Conservation (phyloP, 2,329 filamentous ascomycete genomes). For the Paraphaeosphaeria sporulosa region DNA sequence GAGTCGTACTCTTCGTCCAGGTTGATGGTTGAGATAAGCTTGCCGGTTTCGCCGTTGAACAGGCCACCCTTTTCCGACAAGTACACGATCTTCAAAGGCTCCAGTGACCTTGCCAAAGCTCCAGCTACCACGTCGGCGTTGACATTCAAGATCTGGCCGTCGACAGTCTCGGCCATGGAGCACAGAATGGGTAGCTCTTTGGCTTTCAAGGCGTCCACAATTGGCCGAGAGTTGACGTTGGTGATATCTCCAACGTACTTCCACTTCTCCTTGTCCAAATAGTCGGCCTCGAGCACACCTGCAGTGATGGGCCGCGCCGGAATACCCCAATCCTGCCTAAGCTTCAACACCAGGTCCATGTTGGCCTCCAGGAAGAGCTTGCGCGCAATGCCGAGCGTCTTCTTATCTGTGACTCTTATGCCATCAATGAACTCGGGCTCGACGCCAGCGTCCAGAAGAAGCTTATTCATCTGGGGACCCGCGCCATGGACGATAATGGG, state of each 20-base stretch:
- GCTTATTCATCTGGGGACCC: conserved; percentile 91
- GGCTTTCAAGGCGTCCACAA: conserved; percentile 85
- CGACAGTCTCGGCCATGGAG: conserved; percentile 92
- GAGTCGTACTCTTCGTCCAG: conserved; percentile 94
- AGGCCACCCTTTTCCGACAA: conserved; percentile 97
- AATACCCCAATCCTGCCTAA: conserved; percentile 84
- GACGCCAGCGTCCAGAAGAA: conserved; percentile 87
- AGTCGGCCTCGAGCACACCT: conserved; percentile 91
- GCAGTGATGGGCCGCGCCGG: conserved; percentile 87
- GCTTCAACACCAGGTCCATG: conserved; percentile 85
- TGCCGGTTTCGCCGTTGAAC: conserved; percentile 89
- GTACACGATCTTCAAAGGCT: conserved; percentile 97
- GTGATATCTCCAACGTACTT: conserved; percentile 96
- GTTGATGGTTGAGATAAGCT: conserved; percentile 97
- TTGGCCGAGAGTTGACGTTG: conserved; percentile 86
- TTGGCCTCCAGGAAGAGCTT: conserved; percentile 97
- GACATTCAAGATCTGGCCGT: conserved; percentile 94
- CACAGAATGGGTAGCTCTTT: conserved; percentile 93
- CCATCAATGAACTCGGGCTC: conserved; percentile 97
- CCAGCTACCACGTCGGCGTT: conserved; percentile 97
- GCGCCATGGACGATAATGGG: conserved; percentile 96
- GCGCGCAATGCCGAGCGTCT: conserved; percentile 88
- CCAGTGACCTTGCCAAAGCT: conserved; percentile 84
- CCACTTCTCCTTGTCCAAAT: conserved; percentile 96
- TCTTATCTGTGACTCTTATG: conserved; percentile 92